A percentile compares a stretch with the other conserved stretches of the same genome.
phyloP scores from a whole-genome alignment of 495 filamentous ascomycete genomes.

The Hypomontagnella monticulosa region DNA sequence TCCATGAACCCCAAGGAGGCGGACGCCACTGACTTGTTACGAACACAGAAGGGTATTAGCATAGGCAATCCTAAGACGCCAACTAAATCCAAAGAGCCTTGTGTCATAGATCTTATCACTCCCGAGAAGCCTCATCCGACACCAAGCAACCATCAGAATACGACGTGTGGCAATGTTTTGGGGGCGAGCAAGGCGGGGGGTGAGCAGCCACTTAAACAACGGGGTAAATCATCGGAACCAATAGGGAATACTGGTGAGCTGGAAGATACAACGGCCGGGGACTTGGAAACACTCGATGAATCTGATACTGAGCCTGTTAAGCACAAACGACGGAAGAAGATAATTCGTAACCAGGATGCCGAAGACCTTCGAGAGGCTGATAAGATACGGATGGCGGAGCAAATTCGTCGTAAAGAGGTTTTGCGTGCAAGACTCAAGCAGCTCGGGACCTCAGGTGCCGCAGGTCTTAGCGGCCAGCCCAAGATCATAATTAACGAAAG shows the following conservation, averaged over 20 bases:
- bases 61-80: slow-evolving; percentile 15
- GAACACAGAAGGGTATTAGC: neutral
- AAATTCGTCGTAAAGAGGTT: slow-evolving; percentile 59
- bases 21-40: slow-evolving; percentile 15
- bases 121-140: neutral
- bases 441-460: slow-evolving; percentile 45
- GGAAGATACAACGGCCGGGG: too few species aligned
- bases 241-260: too few species aligned
- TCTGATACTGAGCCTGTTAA: slow-evolving; percentile 19
- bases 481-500: slow-evolving; percentile 75
- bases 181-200: neutral
- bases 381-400: slow-evolving; percentile 54
- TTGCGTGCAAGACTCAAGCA: slow-evolving; percentile 53
- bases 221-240: too few species aligned
- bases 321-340: slow-evolving; percentile 48
- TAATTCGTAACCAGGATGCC: slow-evolving; percentile 59
- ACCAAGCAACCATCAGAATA: neutral
- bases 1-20: neutral
- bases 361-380: slow-evolving; percentile 58
- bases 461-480: slow-evolving; percentile 36
- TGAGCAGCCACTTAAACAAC: too few species aligned
- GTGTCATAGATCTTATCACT: slow-evolving; percentile 34
- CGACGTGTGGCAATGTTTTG: neutral
- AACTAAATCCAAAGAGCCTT: slow-evolving; percentile 6
- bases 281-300: too few species aligned